Conservation (phyloP, 2,329 filamentous ascomycete genomes). For the Apiospora arundinis region DNA sequence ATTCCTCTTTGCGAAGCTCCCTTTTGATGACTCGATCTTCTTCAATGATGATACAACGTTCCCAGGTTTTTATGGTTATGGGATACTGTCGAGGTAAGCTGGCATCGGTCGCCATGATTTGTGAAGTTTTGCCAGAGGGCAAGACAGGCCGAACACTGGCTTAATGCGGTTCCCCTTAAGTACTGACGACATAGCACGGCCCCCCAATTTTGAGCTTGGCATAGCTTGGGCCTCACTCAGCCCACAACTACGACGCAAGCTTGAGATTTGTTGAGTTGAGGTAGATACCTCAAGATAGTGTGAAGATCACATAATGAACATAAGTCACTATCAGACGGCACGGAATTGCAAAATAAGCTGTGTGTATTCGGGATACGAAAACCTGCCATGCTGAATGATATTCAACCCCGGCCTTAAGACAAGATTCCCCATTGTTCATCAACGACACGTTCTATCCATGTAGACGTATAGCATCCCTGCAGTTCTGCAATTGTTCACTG, state of each 20-base stretch:
- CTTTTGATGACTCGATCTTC: too few species aligned
- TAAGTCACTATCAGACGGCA: not conserved
- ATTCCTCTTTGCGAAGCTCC: too few species aligned
- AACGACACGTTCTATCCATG: too few species aligned
- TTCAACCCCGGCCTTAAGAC: not conserved
- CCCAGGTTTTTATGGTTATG: constrained; percentile 7
- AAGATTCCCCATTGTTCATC: not conserved
- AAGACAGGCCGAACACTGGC: not conserved
- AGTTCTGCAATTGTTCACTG: not conserved
- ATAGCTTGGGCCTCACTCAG: not conserved
- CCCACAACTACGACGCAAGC: not conserved
- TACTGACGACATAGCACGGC: not conserved
- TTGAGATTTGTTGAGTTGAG: constrained; percentile 1
- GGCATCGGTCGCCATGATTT: not conserved
- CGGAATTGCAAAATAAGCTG: not conserved
- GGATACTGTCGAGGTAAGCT: constrained; percentile 8
- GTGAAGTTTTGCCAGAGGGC: not conserved
- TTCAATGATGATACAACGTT: too few species aligned
- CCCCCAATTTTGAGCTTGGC: constrained; percentile 7
- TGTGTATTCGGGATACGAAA: not conserved
- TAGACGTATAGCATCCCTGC: not conserved
- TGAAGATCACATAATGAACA: not conserved
- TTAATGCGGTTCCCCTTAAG: constrained; percentile 5
- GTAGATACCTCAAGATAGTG: not conserved
- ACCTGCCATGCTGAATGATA: not conserved